These are phyloP conservation scores for Kondoa malvinella DNA, from an alignment of 768 basidiomycete genomes.

Conservation along the genomic window DNA sequence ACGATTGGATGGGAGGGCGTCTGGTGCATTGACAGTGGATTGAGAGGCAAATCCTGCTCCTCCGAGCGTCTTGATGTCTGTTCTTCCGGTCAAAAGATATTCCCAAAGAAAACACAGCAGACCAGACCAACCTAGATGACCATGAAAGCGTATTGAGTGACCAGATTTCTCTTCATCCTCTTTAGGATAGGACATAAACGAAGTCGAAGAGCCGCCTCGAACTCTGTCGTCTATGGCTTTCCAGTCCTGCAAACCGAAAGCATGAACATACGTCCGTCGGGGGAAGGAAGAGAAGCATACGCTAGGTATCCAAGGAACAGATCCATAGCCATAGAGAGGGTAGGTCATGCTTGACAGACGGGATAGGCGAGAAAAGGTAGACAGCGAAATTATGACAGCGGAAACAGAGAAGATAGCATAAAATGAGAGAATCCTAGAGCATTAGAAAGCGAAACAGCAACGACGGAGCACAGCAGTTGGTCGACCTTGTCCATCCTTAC, in stretches of 20 bases:
- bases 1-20: background rate
- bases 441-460: background rate
- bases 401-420: background rate
- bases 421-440: background rate
- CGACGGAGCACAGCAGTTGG: background rate
- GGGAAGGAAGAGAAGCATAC: no score
- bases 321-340: background rate
- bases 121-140: constrained; percentile 7
- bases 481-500: background rate
- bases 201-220: constrained; percentile 13
- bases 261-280: no score
- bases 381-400: background rate
- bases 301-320: background rate
- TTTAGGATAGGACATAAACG: background rate
- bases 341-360: background rate
- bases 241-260: constrained; percentile 10
- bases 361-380: background rate
- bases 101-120: background rate
- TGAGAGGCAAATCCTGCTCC: constrained; percentile 28
- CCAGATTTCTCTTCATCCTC: background rate
- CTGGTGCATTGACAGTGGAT: constrained; percentile 8
- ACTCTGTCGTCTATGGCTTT: constrained; percentile 13
- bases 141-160: background rate
- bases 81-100: background rate
- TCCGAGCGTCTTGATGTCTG: constrained; percentile 24